These are phyloP conservation scores for Pleoardoris graminearum DNA, from an alignment of 2,329 filamentous ascomycete species.

Conservation along the genomic window DNA sequence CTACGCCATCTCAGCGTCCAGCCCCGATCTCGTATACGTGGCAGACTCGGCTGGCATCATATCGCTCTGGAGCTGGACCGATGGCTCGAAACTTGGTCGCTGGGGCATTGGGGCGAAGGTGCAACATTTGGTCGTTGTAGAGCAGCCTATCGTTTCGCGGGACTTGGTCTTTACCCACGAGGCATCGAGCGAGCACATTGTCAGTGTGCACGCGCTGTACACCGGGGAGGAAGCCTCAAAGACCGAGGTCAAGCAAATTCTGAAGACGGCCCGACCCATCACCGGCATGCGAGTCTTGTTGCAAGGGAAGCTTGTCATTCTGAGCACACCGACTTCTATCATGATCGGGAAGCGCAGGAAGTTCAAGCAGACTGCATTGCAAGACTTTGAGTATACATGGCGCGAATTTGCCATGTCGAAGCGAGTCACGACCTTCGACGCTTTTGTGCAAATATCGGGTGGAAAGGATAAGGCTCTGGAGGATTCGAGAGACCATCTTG, in stretches of 20 bases:
- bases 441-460: constrained; percentile 53
- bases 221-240: constrained; percentile 31
- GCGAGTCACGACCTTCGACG: constrained; percentile 54
- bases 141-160: constrained; percentile 32
- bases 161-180: constrained; percentile 48
- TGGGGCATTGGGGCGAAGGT: constrained; percentile 50
- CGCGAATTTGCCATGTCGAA: constrained; percentile 61
- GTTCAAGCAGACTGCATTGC: constrained; percentile 36
- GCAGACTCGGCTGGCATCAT: constrained; percentile 56
- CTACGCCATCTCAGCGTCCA: constrained; percentile 56
- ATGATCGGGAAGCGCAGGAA: constrained; percentile 61
- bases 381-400: constrained; percentile 56
- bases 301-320: constrained; percentile 63
- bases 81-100: constrained; percentile 48
- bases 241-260: constrained; percentile 40
- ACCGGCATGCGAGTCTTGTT: constrained; percentile 51
- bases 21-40: constrained; percentile 58
- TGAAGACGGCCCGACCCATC: constrained; percentile 46
- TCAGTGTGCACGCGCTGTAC: constrained; percentile 41
- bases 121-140: constrained; percentile 36
- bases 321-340: constrained; percentile 58
- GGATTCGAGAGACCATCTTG: constrained; percentile 55
- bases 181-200: constrained; percentile 44
- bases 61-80: constrained; percentile 62
- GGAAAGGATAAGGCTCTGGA: constrained; percentile 39